Evolutionary conservation across 192 early-diverging fungal genomes (phyloP).

Genomic region (Spizellomyces sp.): DNA sequence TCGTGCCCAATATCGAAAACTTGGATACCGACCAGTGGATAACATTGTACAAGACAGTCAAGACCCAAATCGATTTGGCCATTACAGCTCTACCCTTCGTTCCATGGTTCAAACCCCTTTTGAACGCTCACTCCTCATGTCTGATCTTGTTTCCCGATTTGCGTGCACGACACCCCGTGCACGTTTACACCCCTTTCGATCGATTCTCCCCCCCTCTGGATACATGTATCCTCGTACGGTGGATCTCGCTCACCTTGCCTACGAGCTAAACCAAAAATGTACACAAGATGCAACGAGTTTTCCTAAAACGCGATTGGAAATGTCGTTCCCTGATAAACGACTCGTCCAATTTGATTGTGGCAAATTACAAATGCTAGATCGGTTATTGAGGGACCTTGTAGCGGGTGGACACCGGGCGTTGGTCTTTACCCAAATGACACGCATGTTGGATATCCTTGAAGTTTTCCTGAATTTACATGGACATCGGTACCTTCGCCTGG

Average conservation of each 20-base stretch:
- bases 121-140: conserved; percentile 33
- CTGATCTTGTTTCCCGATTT: conserved; percentile 56
- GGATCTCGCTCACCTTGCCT: neutral
- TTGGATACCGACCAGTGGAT: conserved; percentile 22
- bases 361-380: conserved; percentile 80
- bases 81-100: conserved; percentile 1
- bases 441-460: conserved; percentile 92
- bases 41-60: neutral
- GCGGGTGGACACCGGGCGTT: conserved; percentile 80
- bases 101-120: neutral
- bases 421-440: conserved; percentile 91
- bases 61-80: conserved; percentile 1
- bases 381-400: conserved; percentile 73
- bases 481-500: conserved; percentile 86
- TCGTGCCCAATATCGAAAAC: neutral
- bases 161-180: conserved; percentile 64
- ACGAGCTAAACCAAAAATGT: conserved; percentile 1
- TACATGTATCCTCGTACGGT: neutral
- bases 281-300: conserved; percentile 58
- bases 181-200: conserved; percentile 7
- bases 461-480: conserved; percentile 83
- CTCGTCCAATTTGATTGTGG: conserved; percentile 88
- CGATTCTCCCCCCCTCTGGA: conserved; percentile 10
- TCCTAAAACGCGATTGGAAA: conserved; percentile 62
- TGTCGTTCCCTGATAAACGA: conserved; percentile 83